Conservation (phyloP, 805 yeast species). For the Spathaspora boniae region DNA sequence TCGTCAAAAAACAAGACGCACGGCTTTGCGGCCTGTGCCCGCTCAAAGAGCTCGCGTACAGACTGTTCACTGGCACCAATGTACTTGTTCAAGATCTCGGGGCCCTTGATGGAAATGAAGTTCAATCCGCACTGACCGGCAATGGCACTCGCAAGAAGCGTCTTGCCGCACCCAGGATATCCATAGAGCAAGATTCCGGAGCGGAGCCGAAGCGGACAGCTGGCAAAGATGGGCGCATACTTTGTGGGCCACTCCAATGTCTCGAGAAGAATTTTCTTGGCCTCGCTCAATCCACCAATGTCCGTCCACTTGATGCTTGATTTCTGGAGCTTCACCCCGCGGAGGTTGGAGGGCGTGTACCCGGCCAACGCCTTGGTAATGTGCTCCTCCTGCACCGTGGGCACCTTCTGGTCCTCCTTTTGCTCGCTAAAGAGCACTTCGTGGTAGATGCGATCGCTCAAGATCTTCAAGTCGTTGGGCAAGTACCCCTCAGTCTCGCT, state of each 20-base stretch:
- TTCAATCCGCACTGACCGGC: constrained; percentile 92
- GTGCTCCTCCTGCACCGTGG: constrained; percentile 25
- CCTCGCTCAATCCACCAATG: constrained; percentile 81
- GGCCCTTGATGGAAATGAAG: constrained; percentile 91
- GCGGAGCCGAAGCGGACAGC: constrained; percentile 80
- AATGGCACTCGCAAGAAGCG: constrained; percentile 86
- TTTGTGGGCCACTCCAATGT: constrained; percentile 97
- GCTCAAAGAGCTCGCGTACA: constrained; percentile 86
- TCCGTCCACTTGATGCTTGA: constrained; percentile 76
- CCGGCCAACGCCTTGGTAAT: constrained; percentile 60
- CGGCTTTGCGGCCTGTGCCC: constrained; percentile 94
- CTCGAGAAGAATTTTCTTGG: constrained; percentile 73
- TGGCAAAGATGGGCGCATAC: constrained; percentile 90
- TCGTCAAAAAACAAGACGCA: constrained; percentile 92
- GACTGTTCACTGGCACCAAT: constrained; percentile 97
- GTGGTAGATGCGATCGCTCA: constrained; percentile 68
- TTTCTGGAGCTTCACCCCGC: constrained; percentile 85
- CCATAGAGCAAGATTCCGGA: constrained; percentile 92
- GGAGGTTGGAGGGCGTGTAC: constrained; percentile 73
- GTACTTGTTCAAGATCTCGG: constrained; percentile 90
- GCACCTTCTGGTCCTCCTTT: constrained; percentile 10
- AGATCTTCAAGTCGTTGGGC: constrained; percentile 72
- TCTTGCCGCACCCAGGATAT: constrained; percentile 97
- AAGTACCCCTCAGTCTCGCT: constrained; percentile 85
- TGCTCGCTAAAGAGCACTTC: constrained; percentile 35